These are phyloP conservation scores for Fusarium sp. DNA, from an alignment of 2,329 filamentous ascomycete species.

Conservation along the genomic window DNA sequence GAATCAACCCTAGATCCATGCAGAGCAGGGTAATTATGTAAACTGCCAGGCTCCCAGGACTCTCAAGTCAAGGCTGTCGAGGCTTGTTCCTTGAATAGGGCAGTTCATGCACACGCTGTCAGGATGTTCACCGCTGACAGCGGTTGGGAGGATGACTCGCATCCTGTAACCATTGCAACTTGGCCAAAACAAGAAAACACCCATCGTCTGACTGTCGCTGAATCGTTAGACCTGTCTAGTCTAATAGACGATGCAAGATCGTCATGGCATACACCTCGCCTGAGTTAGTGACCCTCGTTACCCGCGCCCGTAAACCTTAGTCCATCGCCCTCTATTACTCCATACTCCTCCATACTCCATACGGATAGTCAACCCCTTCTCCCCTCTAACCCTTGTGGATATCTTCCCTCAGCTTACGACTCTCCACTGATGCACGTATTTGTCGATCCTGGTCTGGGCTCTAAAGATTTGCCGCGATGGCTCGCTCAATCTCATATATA, in stretches of 20 bases:
- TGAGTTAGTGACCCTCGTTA: not conserved
- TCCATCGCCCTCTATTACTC: not conserved
- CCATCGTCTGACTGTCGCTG: not conserved
- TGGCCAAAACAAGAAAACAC: not conserved
- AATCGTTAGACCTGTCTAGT: not conserved
- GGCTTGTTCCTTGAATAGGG: not conserved
- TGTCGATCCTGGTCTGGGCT: constrained; percentile 14
- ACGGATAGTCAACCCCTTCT: not conserved
- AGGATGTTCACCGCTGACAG: not conserved
- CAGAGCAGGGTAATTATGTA: not conserved
- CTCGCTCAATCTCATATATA: not conserved
- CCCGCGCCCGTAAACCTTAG: not conserved
- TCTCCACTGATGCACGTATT: constrained; percentile 11
- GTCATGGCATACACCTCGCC: not conserved
- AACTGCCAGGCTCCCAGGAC: too few relatives aligned
- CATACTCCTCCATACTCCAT: too few relatives aligned
- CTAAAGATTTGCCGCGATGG: constrained; percentile 4
- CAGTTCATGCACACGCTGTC: not conserved
- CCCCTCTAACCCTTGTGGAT: constrained; percentile 10
- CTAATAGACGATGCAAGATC: constrained; percentile 4
- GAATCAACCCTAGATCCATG: constrained; percentile 15
- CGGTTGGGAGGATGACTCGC: constrained; percentile 13
- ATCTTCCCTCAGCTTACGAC: constrained; percentile 2
- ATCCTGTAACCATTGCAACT: not conserved
- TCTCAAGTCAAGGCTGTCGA: not conserved